Evolutionary conservation across 139 green algal species (phyloP), one percentile per base, ranked within the genome.

Genomic region (Chlamydomonas sp.): DNA sequence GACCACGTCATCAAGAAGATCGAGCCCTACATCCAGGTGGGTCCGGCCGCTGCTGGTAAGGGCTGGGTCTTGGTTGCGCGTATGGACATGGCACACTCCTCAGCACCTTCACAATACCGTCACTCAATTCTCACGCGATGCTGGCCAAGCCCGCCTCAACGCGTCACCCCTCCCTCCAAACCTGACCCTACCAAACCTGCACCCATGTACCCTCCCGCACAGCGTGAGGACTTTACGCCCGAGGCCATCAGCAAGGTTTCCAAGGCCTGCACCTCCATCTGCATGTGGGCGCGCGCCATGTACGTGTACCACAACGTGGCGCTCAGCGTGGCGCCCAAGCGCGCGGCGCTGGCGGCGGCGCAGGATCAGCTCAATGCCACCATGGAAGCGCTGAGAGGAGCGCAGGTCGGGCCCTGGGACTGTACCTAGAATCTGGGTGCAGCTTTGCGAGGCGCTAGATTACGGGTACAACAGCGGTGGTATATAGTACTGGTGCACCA

Each of bases 181-280:
- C 91, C 60, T 88, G 94, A 84, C 93, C 93, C 15, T 96, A 95
- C 93, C 95, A 95, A n/a, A 63, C 64, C 67, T 49, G 31, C 31
- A 49, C 31, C 31, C 31, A 49, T 49, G 31, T 49, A 49, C 31
- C 31, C 31, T 49, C 57, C 49, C 59, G 6, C 80, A 1, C 77
- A 95, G 89, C 94, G 92, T 78, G 93, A 96, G 77, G 91, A 95
- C 78, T 98, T 98, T 89, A 96, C 93, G 1, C 90, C 93, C 16
- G 95, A 97, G 85, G 87, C 86, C 1, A 93, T 98, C 63, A 86
- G 89, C 71, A 94, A 94, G 90, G 95, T 97, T 57, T 97, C 95
- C 89, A 97, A 97, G 90, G 95, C 95, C 8, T 97, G 95, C 95
- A 98, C 94, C 68, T 96, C 94, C 88, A 97, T 98, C 89, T 98